These are phyloP conservation scores for Viridothelium virens DNA, from an alignment of 495 filamentous ascomycete genomes.

Conservation along the genomic window DNA sequence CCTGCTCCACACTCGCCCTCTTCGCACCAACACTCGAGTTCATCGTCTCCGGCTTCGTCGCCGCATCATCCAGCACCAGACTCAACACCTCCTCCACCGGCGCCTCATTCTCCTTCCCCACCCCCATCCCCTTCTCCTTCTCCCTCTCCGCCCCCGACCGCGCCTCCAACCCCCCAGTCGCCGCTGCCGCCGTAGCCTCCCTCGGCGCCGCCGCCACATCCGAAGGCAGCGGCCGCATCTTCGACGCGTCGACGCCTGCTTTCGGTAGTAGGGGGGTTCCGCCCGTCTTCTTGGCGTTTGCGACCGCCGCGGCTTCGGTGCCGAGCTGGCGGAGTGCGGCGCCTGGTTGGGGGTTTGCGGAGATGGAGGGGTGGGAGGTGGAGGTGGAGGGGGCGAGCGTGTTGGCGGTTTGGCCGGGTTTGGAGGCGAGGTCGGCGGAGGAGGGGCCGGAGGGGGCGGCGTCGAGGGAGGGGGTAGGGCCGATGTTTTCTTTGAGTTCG, in stretches of 20 bases:
- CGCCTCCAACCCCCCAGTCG: background rate
- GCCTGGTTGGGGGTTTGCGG: slow-evolving; percentile 17
- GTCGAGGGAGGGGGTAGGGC: slow-evolving; percentile 36
- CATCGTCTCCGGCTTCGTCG: slow-evolving; percentile 9
- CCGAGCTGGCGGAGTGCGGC: slow-evolving; percentile 15
- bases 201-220: background rate
- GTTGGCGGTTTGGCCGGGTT: slow-evolving; percentile 10
- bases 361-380: slow-evolving; percentile 13
- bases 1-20: slow-evolving; percentile 3
- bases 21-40: slow-evolving; percentile 1
- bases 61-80: background rate
- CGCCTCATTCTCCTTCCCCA: slow-evolving; percentile 17
- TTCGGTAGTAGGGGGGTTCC: background rate
- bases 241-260: background rate
- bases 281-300: slow-evolving; percentile 15
- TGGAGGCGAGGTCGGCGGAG: slow-evolving; percentile 17
- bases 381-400: slow-evolving; percentile 9
- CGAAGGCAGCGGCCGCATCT: slow-evolving; percentile 7
- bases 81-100: background rate
- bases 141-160: slow-evolving; percentile 3
- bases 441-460: background rate
- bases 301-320: slow-evolving; percentile 14
- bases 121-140: slow-evolving; percentile 10
- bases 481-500: slow-evolving; percentile 80
- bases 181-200: background rate